Evolutionary conservation across 1,139 yeast species (phyloP).

Genomic region (Candida pseudocylindracea): DNA sequence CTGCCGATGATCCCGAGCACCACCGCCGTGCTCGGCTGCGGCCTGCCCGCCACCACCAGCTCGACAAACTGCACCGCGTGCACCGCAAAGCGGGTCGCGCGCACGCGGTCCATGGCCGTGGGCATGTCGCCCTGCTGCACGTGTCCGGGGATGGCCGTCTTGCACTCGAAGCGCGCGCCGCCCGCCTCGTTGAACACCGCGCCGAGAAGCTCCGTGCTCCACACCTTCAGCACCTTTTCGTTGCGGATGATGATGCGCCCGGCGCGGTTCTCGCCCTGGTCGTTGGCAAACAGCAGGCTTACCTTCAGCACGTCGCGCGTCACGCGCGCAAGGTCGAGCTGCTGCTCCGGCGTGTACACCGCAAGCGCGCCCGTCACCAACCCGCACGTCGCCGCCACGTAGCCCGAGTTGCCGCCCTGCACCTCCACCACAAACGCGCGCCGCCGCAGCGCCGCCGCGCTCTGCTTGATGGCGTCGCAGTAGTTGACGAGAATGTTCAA

Average conservation of each 20-base stretch:
- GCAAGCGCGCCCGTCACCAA: slow-evolving; percentile 56
- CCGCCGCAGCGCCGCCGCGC: slow-evolving; percentile 60
- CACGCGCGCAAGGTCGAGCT: slow-evolving; percentile 30
- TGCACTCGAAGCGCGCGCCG: slow-evolving; percentile 59
- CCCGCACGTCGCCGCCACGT: slow-evolving; percentile 48
- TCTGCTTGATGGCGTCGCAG: slow-evolving; percentile 61
- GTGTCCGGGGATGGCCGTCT: slow-evolving; percentile 96
- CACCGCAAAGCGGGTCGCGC: slow-evolving; percentile 80
- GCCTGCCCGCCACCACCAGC: slow-evolving; percentile 7
- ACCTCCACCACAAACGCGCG: slow-evolving; percentile 65
- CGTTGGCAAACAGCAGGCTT: slow-evolving; percentile 30
- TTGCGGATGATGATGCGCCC: slow-evolving; percentile 79
- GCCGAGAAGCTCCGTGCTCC: slow-evolving; percentile 63
- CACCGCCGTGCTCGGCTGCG: neutral
- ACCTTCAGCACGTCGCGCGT: slow-evolving; percentile 39
- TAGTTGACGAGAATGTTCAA: slow-evolving; percentile 51
- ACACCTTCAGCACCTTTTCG: slow-evolving; percentile 65
- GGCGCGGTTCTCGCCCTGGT: slow-evolving; percentile 36
- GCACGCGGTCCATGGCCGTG: slow-evolving; percentile 81
- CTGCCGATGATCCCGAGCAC: neutral
- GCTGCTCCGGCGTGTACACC: slow-evolving; percentile 57
- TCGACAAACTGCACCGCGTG: slow-evolving; percentile 79
- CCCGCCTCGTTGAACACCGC: slow-evolving; percentile 67
- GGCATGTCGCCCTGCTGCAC: slow-evolving; percentile 97
- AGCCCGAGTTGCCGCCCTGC: slow-evolving; percentile 77